These are phyloP conservation scores for Verbena officinalis DNA, from an alignment of 257 asterid species.

Conservation along the genomic window DNA sequence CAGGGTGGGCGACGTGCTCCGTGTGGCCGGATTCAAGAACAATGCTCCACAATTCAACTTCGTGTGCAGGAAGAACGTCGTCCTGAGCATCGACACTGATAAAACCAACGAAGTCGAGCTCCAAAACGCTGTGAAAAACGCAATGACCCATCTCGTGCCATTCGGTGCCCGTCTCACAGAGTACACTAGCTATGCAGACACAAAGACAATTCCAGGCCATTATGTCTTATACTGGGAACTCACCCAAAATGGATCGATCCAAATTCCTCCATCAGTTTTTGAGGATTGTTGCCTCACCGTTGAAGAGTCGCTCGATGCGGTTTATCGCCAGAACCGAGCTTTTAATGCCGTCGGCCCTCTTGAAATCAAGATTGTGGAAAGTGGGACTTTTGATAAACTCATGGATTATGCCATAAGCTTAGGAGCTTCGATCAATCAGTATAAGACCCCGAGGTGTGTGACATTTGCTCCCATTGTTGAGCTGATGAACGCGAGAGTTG, in stretches of 20 bases:
- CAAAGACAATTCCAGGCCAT: conserved; percentile 70
- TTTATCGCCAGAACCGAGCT: conserved; percentile 78
- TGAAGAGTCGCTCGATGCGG: conserved; percentile 83
- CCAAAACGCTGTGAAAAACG: conserved; percentile 75
- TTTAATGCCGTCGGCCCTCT: conserved; percentile 83
- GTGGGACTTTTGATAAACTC: conserved; percentile 84
- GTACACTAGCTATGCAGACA: conserved; percentile 87
- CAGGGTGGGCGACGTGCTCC: conserved; percentile 85
- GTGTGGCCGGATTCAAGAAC: conserved; percentile 94
- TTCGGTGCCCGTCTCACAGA: conserved; percentile 66
- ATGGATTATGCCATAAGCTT: conserved; percentile 89
- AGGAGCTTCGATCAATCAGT: conserved; percentile 92
- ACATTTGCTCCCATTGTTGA: conserved; percentile 79
- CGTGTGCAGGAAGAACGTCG: conserved; percentile 84
- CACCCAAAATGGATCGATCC: conserved; percentile 44
- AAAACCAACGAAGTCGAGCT: conserved; percentile 95
- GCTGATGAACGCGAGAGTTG: conserved; percentile 64
- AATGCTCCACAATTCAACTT: conserved; percentile 92
- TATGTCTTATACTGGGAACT: conserved; percentile 92
- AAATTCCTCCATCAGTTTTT: conserved; percentile 75
- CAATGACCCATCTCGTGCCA: conserved; percentile 60
- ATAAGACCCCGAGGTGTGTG: conserved; percentile 90
- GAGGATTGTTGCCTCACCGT: conserved; percentile 85
- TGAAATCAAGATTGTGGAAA: conserved; percentile 79
- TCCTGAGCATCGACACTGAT: conserved; percentile 80